Percentiles rank a stretch among this genome's conserved stretches.
Evolutionary conservation across 129 eudicot species (phyloP).

Genomic region (Solidago caesia): DNA sequence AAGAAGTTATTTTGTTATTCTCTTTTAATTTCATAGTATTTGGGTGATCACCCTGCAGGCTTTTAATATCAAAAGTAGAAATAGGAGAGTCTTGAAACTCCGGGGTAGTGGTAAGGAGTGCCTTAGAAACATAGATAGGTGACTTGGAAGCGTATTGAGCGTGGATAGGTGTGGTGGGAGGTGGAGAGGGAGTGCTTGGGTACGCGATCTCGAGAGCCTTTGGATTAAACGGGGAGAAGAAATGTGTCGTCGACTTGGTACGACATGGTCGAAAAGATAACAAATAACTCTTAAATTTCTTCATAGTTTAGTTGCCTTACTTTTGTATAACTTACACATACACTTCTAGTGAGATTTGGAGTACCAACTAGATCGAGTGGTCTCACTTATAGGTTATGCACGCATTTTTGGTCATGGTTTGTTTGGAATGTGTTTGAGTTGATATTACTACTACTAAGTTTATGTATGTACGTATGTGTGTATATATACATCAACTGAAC

Average conservation of each 20-base stretch:
- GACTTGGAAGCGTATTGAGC: conserved; percentile 1
- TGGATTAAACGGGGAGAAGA: conserved; percentile 52
- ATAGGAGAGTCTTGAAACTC: conserved; percentile 23
- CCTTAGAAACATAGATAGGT: conserved; percentile 2
- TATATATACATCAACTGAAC: not conserved
- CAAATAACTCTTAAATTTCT: conserved; percentile 34
- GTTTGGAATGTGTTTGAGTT: not conserved
- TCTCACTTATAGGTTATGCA: not conserved
- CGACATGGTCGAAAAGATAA: conserved; percentile 51
- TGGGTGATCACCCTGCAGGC: not conserved
- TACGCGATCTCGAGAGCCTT: conserved; percentile 45
- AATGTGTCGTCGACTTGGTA: conserved; percentile 21
- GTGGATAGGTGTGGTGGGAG: conserved; percentile 48
- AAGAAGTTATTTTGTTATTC: conserved; percentile 7
- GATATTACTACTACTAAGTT: not conserved
- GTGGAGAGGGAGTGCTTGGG: conserved; percentile 49
- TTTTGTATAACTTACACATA: not conserved
- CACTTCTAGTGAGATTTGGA: too few relatives aligned
- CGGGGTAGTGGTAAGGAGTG: conserved; percentile 18
- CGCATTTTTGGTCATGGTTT: not conserved
- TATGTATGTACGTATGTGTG: not conserved
- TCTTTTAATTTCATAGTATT: not conserved
- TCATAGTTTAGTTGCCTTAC: conserved; percentile 17
- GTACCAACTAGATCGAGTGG: too few relatives aligned
- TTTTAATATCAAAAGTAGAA: not conserved